Evolutionary conservation across 2,329 filamentous ascomycete species (phyloP), one percentile per base, ranked within the genome.

Genomic region (Ilyonectria mors-panacis): DNA sequence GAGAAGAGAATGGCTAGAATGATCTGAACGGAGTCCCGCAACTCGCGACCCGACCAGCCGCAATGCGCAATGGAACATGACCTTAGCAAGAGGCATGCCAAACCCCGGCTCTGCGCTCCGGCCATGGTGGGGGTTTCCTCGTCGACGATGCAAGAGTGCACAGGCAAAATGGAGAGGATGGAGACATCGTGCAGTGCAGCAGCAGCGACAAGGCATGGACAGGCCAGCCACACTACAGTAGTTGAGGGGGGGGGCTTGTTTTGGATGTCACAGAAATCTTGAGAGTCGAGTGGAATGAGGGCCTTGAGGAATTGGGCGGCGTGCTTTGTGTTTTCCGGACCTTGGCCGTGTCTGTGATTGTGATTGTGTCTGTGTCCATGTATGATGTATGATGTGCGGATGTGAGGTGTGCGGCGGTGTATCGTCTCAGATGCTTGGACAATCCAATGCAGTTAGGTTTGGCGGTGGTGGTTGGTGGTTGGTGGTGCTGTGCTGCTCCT

Each of bases 81-180:
- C 48, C 48, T 45, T 35, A 30, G 60, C 21, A 30, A 6, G 26
- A 26, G 33, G 39, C 39, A 42, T n/a, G 15, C 15, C 26, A 21
- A 51, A 45, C 56, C 63, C 60, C 37, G 63, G 58, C 63, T 60
- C 63, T 53, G 61, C 56, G 61, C 62, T 62, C 71, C 69, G 39
- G 59, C 26, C 39, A 28, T 61, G 50, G 21, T 42, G 53, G 62
- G 54, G 65, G 47, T 12, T n/a, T 59, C 44, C 56, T 23, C 47
- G 26, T 63, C 17, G 58, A 59, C 53, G 59, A 64, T 69, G 61
- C 59, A 68, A 54, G 53, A 51, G 55, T 26, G 51, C 55, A 35
- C 39, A 57, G 56, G 42, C 58, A 62, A 47, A 50, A 64, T 69
- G 51, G 63, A 33, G 35, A 53, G 33, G 28, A 47, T 57, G 47